Percentiles rank a stretch among this genome's conserved stretches.
Evolutionary conservation across 371 early-diverging fungal genomes (phyloP).

Genomic region (Zopfochytrium polystomum): DNA sequence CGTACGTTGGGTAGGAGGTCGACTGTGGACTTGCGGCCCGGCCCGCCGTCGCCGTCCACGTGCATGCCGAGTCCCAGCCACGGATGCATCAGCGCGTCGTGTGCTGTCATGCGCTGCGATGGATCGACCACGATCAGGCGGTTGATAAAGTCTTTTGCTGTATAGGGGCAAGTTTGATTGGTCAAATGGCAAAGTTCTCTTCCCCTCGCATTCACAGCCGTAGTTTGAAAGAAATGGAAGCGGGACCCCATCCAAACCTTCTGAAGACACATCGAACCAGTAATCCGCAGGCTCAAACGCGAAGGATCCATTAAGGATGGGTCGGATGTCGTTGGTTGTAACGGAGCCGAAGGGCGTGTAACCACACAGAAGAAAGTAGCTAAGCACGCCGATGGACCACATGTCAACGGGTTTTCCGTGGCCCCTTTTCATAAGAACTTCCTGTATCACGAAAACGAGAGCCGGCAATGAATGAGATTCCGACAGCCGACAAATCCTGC

Average conservation of each 20-base stretch:
- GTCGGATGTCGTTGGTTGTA: constrained; percentile 47
- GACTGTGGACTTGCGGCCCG: constrained; percentile 41
- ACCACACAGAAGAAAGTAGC: constrained; percentile 51
- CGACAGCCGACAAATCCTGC: too few species aligned
- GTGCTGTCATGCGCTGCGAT: constrained; percentile 70
- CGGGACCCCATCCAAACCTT: constrained; percentile 60
- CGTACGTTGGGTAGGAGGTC: constrained; percentile 67
- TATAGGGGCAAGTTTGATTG: constrained; percentile 59
- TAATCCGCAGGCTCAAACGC: constrained; percentile 69
- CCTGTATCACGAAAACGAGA: too few species aligned
- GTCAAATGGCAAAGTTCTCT: background rate
- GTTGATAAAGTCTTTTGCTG: constrained; percentile 89
- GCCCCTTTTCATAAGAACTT: constrained; percentile 49
- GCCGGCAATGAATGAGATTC: too few species aligned
- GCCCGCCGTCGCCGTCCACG: constrained; percentile 48
- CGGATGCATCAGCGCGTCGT: constrained; percentile 74
- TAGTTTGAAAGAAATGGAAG: constrained; percentile 43
- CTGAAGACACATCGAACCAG: constrained; percentile 59
- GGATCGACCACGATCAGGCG: constrained; percentile 72
- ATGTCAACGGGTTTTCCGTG: constrained; percentile 62
- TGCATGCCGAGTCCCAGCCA: constrained; percentile 62
- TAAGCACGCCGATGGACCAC: constrained; percentile 61
- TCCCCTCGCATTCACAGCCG: constrained; percentile 21
- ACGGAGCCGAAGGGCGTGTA: constrained; percentile 56
- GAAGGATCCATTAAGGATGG: constrained; percentile 73